Evolutionary conservation across 2,329 filamentous ascomycete genomes (phyloP).

Genomic region (Incumbomyces lentus): DNA sequence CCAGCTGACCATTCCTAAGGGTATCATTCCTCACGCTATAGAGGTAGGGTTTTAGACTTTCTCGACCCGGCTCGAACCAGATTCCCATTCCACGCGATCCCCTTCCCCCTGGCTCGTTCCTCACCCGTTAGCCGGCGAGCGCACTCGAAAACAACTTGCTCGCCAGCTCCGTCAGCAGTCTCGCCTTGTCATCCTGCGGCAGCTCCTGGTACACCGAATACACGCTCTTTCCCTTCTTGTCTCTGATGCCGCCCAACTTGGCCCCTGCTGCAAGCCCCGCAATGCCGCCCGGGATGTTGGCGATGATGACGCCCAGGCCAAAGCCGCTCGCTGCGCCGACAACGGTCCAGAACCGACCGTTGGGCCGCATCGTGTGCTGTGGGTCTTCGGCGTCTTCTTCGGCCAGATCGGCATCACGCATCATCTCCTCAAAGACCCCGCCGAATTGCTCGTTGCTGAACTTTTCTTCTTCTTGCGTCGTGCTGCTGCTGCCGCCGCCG

Average conservation of each 20-base stretch:
- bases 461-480: conserved; percentile 38
- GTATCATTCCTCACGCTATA: too few relatives aligned
- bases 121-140: conserved; percentile 8
- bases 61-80: too few relatives aligned
- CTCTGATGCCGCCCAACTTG: conserved; percentile 75
- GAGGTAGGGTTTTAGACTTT: too few relatives aligned
- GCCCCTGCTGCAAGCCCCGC: conserved; percentile 91
- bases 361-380: conserved; percentile 34
- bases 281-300: conserved; percentile 77
- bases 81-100: too few relatives aligned
- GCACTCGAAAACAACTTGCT: conserved; percentile 60
- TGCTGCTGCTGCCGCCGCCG: conserved; percentile 27
- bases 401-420: conserved; percentile 74
- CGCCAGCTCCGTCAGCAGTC: conserved; percentile 72
- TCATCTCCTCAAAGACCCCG: conserved; percentile 82
- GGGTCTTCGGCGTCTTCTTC: conserved; percentile 48
- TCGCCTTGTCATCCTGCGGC: conserved; percentile 69
- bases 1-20: too few relatives aligned
- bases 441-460: conserved; percentile 74
- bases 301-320: conserved; percentile 88
- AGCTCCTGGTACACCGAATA: conserved; percentile 83
- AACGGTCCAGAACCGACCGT: conserved; percentile 73
- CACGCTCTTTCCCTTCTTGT: conserved; percentile 88
- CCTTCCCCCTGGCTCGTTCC: too few relatives aligned
- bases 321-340: conserved; percentile 78